phyloP scores from a whole-genome alignment of 192 early-diverging fungal genomes.

The Gamsiella multidivaricata region DNA sequence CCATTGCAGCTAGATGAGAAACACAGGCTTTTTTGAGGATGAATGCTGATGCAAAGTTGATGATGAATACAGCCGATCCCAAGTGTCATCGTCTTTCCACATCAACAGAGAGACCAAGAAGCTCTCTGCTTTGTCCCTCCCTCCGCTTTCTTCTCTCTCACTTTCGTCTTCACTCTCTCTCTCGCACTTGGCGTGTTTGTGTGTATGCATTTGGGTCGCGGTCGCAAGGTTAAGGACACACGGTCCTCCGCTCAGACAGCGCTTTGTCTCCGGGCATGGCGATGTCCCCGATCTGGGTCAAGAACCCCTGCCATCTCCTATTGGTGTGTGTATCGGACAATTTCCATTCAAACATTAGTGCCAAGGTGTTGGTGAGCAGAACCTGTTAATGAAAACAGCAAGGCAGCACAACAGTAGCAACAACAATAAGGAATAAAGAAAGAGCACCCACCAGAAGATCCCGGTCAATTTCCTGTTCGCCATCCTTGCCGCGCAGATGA shows the following conservation, averaged over 20 bases:
- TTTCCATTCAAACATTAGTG: too few relatives aligned
- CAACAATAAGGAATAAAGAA: not conserved
- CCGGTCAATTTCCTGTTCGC: conserved; percentile 56
- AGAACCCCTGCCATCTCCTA: conserved; percentile 49
- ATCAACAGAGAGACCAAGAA: too few relatives aligned
- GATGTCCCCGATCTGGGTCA: conserved; percentile 39
- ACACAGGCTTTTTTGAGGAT: too few relatives aligned
- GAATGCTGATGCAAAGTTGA: not conserved
- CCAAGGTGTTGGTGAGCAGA: not conserved
- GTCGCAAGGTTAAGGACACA: too few relatives aligned
- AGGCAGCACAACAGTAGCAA: not conserved
- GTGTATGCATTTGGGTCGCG: too few relatives aligned
- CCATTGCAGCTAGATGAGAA: not conserved
- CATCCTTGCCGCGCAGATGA: conserved; percentile 51
- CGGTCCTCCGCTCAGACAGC: too few relatives aligned
- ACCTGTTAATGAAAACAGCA: not conserved
- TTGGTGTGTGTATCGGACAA: not conserved
- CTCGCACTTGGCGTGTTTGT: too few relatives aligned
- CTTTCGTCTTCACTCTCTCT: too few relatives aligned
- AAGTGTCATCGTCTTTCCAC: too few relatives aligned
- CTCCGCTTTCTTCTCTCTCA: too few relatives aligned
- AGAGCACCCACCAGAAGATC: conserved; percentile 34
- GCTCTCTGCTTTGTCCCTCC: too few relatives aligned
- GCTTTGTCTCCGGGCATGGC: conserved; percentile 25
- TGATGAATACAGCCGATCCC: too few relatives aligned